phyloP scores from a whole-genome alignment of 1,284 basidiomycete genomes.

The Pisolithus thermaeus region DNA sequence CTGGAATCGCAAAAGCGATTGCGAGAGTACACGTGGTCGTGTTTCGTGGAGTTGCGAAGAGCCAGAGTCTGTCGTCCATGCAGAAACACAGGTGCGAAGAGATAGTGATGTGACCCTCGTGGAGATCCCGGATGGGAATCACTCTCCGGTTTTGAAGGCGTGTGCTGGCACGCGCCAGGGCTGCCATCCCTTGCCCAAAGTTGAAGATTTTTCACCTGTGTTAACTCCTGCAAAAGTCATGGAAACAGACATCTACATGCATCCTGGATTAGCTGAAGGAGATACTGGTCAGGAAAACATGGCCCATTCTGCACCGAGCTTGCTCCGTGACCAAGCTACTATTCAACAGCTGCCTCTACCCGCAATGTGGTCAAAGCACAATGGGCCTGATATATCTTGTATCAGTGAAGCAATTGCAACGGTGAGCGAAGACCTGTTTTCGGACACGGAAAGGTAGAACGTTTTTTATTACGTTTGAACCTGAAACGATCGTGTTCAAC shows the following conservation, averaged over 20 bases:
- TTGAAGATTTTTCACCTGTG: not conserved
- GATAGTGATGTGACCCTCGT: conserved; percentile 24
- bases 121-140: conserved; percentile 11
- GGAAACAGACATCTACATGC: not conserved
- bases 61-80: conserved; percentile 9
- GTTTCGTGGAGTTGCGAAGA: not conserved
- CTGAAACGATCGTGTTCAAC: not conserved
- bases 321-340: conserved; percentile 1
- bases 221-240: not conserved
- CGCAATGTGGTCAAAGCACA: conserved; percentile 23
- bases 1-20: conserved; percentile 11
- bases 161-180: conserved; percentile 20
- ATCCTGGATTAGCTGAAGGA: not conserved
- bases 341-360: conserved; percentile 11
- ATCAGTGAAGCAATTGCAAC: conserved; percentile 20
- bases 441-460: conserved; percentile 15
- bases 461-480: not conserved
- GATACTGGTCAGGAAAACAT: conserved; percentile 1
- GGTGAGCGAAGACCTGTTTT: conserved; percentile 19
- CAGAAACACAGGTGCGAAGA: conserved; percentile 12
- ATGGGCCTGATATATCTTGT: conserved; percentile 15
- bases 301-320: not conserved
- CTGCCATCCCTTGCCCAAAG: conserved; percentile 1
- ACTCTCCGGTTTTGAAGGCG: conserved; percentile 13
- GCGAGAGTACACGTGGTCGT: not conserved